Conservation (phyloP, 2,329 filamentous ascomycete genomes). For the Aspergillus ruber region DNA sequence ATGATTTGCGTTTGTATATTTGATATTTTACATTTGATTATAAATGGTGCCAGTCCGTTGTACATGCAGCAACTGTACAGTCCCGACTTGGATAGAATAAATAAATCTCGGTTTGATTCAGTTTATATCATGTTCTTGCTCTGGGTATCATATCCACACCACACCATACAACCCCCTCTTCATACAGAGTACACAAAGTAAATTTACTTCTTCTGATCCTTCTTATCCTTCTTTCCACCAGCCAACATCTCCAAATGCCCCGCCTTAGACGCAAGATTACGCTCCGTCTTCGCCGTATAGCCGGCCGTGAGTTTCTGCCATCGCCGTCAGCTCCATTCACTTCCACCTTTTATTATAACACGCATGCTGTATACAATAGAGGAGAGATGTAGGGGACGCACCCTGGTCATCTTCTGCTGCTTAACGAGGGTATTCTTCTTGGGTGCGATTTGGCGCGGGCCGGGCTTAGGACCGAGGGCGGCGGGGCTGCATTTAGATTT, state of each 20-base stretch:
- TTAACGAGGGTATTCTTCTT: constrained; percentile 57
- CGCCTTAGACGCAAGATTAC: constrained; percentile 58
- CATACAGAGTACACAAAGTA: too few relatives aligned
- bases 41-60: neutral
- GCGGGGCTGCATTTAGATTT: constrained; percentile 10
- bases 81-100: neutral
- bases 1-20: constrained; percentile 13
- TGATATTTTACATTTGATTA: constrained; percentile 2
- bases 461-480: constrained; percentile 49
- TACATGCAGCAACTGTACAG: neutral
- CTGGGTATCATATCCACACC: constrained; percentile 17
- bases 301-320: constrained; percentile 56
- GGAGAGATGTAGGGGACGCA: constrained; percentile 16
- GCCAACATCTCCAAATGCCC: constrained; percentile 64
- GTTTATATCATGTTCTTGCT: neutral
- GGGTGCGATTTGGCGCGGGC: constrained; percentile 58
- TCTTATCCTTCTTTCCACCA: constrained; percentile 58
- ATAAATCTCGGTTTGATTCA: neutral
- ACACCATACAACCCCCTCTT: too few relatives aligned
- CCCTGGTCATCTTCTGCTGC: constrained; percentile 58
- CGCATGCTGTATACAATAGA: neutral
- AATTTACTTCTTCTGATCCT: constrained; percentile 23
- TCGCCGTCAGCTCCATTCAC: neutral
- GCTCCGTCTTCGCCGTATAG: constrained; percentile 60
- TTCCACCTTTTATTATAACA: neutral